These are phyloP conservation scores for Xenosphaeropsis pyriputrescens DNA, from an alignment of 2,329 filamentous ascomycete species.

Conservation along the genomic window DNA sequence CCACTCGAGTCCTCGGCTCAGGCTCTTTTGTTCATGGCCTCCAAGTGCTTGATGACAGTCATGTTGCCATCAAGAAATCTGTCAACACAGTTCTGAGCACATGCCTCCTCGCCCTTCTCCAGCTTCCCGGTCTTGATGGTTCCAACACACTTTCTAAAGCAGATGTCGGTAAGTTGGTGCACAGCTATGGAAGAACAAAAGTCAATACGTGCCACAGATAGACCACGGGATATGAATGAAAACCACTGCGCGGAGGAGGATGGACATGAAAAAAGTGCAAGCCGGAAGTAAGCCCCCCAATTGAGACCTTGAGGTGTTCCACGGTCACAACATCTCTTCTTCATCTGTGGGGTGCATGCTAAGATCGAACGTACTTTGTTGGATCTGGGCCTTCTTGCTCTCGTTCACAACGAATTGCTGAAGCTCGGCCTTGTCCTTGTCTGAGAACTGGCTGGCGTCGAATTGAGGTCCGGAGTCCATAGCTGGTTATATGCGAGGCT, in stretches of 20 bases:
- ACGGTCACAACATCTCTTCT: too few relatives aligned
- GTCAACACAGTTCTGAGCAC: conserved; percentile 85
- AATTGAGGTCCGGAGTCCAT: conserved; percentile 21
- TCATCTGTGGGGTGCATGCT: too few relatives aligned
- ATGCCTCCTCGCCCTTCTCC: conserved; percentile 65
- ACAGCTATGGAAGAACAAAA: conserved; percentile 29
- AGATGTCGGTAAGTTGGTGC: conserved; percentile 57
- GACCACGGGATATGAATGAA: background rate
- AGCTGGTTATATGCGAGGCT: conserved; percentile 8
- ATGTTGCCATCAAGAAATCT: conserved; percentile 83
- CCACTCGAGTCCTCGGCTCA: background rate
- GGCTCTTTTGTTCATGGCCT: conserved; percentile 31
- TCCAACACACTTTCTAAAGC: conserved; percentile 88
- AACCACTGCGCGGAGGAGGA: background rate
- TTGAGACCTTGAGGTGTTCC: too few relatives aligned
- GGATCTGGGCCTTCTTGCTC: conserved; percentile 62
- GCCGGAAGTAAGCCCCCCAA: background rate
- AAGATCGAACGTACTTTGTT: conserved; percentile 25
- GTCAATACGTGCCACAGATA: background rate
- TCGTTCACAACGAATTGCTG: conserved; percentile 77
- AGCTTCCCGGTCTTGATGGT: conserved; percentile 58
- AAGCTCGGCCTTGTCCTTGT: conserved; percentile 75
- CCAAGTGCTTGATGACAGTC: conserved; percentile 72
- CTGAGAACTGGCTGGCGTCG: conserved; percentile 62
- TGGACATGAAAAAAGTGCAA: background rate